These are phyloP conservation scores for Sclerotinia trifoliorum DNA, from an alignment of 2,329 filamentous ascomycete species.

Conservation along the genomic window DNA sequence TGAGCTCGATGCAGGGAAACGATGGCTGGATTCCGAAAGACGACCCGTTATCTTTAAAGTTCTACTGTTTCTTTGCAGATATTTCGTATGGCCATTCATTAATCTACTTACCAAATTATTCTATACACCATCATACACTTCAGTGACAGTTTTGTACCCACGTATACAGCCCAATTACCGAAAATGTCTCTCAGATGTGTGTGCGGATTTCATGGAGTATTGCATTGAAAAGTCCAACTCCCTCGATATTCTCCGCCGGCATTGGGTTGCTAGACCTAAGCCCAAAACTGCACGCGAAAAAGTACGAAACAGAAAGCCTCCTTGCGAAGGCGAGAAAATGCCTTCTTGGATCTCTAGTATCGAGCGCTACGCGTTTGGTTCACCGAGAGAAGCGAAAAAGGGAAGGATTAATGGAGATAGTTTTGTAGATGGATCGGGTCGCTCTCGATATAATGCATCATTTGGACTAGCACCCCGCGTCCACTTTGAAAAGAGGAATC, in stretches of 20 bases:
- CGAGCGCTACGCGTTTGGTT: conserved; percentile 25
- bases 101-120: background rate
- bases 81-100: background rate
- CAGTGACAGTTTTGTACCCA: conserved; percentile 11
- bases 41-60: background rate
- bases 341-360: conserved; percentile 31
- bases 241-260: conserved; percentile 30
- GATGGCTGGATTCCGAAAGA: conserved; percentile 2
- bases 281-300: background rate
- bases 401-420: conserved; percentile 30
- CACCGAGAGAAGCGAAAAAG: conserved; percentile 1
- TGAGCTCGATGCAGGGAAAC: conserved; percentile 2
- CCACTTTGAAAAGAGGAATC: background rate
- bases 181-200: conserved; percentile 29
- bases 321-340: conserved; percentile 16
- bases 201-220: conserved; percentile 32
- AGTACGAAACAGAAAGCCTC: background rate
- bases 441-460: conserved; percentile 26
- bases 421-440: conserved; percentile 25
- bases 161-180: conserved; percentile 29
- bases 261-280: conserved; percentile 29
- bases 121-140: background rate
- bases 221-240: conserved; percentile 31
- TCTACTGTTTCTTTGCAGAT: background rate
- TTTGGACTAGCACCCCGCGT: conserved; percentile 4